Base-by-base conservation (phyloP, 2,329 filamentous ascomycete genomes). In the Zymoseptoria pseudotritici region DNA sequence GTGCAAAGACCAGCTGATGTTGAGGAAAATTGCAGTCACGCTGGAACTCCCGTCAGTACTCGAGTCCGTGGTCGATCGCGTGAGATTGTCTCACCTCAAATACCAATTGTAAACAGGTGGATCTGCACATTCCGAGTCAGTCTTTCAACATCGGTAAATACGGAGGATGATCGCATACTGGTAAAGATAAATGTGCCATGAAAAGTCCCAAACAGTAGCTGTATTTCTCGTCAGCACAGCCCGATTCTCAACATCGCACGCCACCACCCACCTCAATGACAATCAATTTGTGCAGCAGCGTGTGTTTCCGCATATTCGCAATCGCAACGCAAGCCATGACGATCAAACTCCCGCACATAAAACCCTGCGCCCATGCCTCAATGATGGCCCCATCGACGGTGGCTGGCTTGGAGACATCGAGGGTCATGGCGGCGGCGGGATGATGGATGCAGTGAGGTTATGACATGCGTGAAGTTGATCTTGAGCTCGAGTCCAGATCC, bases 61-160 rank as follows among this genome's bases (percentile, higher is more conserved):
- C 11, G 20, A 19, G 22, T 11, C 9, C 4, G 22, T 53, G 19
- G 50, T 21, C 50, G 1, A n/a, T 52, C 20, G 46, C 8, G 8
- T 22, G 50, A 13, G 50, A n/a, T 4, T 21, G 21, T 54, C 60
- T 31, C 20, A 61, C 63, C 61, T 63, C 7, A 87, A 76, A 71
- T 85, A 87, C 85, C 85, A 87, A 54, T 82, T 83, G 67, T 85
- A 86, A 2, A 76, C 75, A 0, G 82, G 82, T 8, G 76, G 77
- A 61, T 78, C 65, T 65, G 56, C 24, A 42, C 42, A 11, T 6
- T 19, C 17, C 29, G 55, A 50, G 59, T 66, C 54, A 62, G 60
- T 53, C 24, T n/a, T 53, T 13, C 50, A 53, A 53, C 36, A 46
- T 46, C 36, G 36, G 53, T 17, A 56, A 46, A 54, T 57, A 50